A percentile compares a stretch with the other conserved stretches of the same genome.
Evolutionary conservation across 1,284 basidiomycete genomes (phyloP).

Genomic region (Bothia castanella): DNA sequence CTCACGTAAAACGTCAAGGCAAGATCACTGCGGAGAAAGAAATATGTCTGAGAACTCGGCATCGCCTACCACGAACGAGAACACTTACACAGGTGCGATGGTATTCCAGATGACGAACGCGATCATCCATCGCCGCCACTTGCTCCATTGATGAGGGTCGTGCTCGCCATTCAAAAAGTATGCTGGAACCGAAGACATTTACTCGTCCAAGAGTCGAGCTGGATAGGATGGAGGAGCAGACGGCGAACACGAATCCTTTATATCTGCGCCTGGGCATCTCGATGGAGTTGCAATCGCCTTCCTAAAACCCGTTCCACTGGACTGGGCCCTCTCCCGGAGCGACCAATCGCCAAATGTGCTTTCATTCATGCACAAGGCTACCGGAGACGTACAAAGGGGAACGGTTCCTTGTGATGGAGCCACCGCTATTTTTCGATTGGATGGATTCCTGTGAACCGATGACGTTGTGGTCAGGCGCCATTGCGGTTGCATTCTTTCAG

Average conservation of each 20-base stretch:
- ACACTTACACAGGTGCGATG: conserved; percentile 29
- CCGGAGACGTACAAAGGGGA: neutral
- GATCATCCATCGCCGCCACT: conserved; percentile 28
- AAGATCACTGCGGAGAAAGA: conserved; percentile 17
- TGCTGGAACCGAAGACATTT: conserved; percentile 23
- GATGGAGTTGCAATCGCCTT: neutral
- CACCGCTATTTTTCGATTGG: conserved; percentile 19
- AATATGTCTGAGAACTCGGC: neutral
- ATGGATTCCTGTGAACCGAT: neutral
- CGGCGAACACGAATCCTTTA: conserved; percentile 15
- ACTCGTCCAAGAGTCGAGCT: neutral
- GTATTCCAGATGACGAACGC: conserved; percentile 28
- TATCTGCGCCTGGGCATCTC: conserved; percentile 9
- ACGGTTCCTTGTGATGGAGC: neutral
- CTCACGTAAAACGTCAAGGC: conserved; percentile 30
- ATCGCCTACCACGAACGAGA: neutral
- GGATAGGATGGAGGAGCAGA: neutral
- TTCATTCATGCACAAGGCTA: neutral
- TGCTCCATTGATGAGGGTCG: conserved; percentile 29
- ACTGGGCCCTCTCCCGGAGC: neutral
- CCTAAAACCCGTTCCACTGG: neutral
- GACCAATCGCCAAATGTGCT: conserved; percentile 26
- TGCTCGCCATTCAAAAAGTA: conserved; percentile 17
- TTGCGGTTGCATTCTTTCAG: conserved; percentile 1
- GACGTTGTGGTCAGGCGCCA: neutral